These are phyloP conservation scores for Seiridium cupressi DNA, from an alignment of 2,329 filamentous ascomycete species.

Conservation along the genomic window DNA sequence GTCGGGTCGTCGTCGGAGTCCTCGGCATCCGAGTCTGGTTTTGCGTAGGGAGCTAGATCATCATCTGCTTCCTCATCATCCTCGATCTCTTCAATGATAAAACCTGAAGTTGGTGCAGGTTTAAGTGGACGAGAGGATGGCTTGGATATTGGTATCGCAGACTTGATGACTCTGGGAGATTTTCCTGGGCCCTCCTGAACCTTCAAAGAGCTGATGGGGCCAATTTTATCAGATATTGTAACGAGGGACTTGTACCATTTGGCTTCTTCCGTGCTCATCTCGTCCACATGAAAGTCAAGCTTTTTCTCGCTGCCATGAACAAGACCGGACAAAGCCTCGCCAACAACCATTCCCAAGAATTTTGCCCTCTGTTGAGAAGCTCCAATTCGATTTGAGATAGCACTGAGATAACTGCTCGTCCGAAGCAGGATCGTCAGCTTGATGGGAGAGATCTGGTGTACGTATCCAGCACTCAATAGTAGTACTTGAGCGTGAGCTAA, in stretches of 20 bases:
- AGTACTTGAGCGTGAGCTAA: slow-evolving; percentile 77
- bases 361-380: slow-evolving; percentile 73
- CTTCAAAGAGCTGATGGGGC: slow-evolving; percentile 51
- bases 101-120: slow-evolving; percentile 31
- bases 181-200: slow-evolving; percentile 21
- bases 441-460: slow-evolving; percentile 64
- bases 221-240: slow-evolving; percentile 60
- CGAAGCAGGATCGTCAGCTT: slow-evolving; percentile 68
- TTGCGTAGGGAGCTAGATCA: slow-evolving; percentile 74
- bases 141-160: slow-evolving; percentile 25
- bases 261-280: slow-evolving; percentile 71
- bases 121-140: slow-evolving; percentile 22
- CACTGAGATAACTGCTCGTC: slow-evolving; percentile 70
- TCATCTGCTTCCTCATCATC: slow-evolving; percentile 56
- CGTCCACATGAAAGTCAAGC: slow-evolving; percentile 82
- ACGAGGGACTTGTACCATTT: slow-evolving; percentile 71
- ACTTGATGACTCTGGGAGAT: slow-evolving; percentile 17
- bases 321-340: slow-evolving; percentile 66
- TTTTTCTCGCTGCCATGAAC: slow-evolving; percentile 66
- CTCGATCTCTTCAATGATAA: slow-evolving; percentile 66
- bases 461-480: slow-evolving; percentile 73
- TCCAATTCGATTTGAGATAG: slow-evolving; percentile 81
- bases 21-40: slow-evolving; percentile 83
- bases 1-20: slow-evolving; percentile 95
- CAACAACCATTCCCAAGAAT: slow-evolving; percentile 86